Conservation (phyloP, 805 yeast species). For the Hanseniaspora singularis region DNA sequence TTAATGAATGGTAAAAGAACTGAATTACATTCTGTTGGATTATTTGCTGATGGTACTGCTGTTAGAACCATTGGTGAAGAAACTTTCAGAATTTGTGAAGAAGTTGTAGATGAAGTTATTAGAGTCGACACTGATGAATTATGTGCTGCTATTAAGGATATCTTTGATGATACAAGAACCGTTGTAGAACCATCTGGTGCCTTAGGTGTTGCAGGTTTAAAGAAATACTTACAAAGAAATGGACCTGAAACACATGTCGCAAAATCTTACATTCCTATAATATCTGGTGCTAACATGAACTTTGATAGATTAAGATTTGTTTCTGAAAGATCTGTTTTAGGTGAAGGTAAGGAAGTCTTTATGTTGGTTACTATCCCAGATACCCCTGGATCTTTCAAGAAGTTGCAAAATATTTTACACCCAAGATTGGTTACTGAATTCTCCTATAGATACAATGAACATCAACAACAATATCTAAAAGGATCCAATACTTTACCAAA, state of each 20-base stretch:
- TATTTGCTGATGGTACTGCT: slow-evolving; percentile 97
- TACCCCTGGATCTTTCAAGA: slow-evolving; percentile 75
- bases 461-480: slow-evolving; percentile 23
- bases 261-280: slow-evolving; percentile 66
- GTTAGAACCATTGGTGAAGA: slow-evolving; percentile 84
- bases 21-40: slow-evolving; percentile 64
- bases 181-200: slow-evolving; percentile 97
- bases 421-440: slow-evolving; percentile 93
- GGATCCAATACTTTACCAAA: slow-evolving; percentile 30
- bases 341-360: slow-evolving; percentile 95
- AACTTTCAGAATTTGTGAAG: slow-evolving; percentile 67
- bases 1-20: slow-evolving; percentile 44
- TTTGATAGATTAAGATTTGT: slow-evolving; percentile 93
- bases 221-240: slow-evolving; percentile 56
- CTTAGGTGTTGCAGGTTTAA: slow-evolving; percentile 86
- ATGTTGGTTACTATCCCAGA: slow-evolving; percentile 86
- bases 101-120: slow-evolving; percentile 79
- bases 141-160: slow-evolving; percentile 92
- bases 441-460: slow-evolving; percentile 62
- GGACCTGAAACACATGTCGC: slow-evolving; percentile 60
- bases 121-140: slow-evolving; percentile 84
- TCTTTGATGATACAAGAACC: slow-evolving; percentile 89
- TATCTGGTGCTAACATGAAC: slow-evolving; percentile 97
- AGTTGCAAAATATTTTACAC: slow-evolving; percentile 61
- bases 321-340: slow-evolving; percentile 93